A percentile compares a stretch with the other conserved stretches of the same genome.
These are phyloP conservation scores for Cryptococcus depauperatus DNA, from an alignment of 1,284 basidiomycete species.

Conservation along the genomic window DNA sequence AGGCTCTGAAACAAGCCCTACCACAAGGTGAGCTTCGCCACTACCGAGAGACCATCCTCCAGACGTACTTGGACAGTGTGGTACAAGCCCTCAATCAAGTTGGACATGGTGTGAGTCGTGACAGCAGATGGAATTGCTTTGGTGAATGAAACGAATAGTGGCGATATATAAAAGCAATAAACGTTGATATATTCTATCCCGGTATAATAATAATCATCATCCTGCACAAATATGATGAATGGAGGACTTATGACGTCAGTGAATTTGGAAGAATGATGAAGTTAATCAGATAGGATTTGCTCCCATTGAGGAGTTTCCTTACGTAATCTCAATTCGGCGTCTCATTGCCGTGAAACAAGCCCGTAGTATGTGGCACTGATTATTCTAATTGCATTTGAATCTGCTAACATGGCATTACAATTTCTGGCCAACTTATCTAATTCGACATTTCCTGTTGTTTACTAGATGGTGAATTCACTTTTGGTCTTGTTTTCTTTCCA, in stretches of 20 bases:
- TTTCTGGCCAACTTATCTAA: neutral
- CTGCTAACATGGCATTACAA: neutral
- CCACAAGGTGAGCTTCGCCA: neutral
- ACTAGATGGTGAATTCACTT: neutral
- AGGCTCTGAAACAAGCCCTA: conserved; percentile 28
- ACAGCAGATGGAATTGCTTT: neutral
- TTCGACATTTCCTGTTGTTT: neutral
- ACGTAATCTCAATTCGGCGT: too few species aligned
- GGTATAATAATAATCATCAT: too few species aligned
- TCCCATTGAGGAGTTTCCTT: too few species aligned
- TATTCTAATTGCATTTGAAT: neutral
- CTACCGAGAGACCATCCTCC: neutral
- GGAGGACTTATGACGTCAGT: too few species aligned
- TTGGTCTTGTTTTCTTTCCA: neutral
- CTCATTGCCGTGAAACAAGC: too few species aligned
- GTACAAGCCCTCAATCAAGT: conserved; percentile 25
- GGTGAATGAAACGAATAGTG: neutral
- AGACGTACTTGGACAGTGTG: conserved; percentile 27
- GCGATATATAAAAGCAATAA: too few species aligned
- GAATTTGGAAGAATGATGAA: too few species aligned
- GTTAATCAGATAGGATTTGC: too few species aligned
- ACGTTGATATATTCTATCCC: too few species aligned
- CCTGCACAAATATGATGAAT: too few species aligned
- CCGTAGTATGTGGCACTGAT: too few species aligned
- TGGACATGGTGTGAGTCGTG: conserved; percentile 18